Base-by-base conservation (phyloP, 768 basidiomycete genomes). In the Sporobolomyces roseus region DNA sequence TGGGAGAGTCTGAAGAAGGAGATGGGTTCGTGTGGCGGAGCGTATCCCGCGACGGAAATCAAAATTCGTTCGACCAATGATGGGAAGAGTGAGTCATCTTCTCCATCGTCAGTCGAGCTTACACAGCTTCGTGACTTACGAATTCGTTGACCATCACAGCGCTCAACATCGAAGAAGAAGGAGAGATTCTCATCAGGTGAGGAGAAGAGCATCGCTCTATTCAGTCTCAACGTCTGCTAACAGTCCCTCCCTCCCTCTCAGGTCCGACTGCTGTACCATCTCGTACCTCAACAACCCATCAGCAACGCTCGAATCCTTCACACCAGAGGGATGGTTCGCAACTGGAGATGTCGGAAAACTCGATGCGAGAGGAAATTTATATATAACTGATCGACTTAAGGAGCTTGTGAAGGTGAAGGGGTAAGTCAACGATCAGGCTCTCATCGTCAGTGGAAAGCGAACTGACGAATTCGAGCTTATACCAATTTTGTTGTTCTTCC, bases 401-500 rank as follows among this genome's bases (percentile, higher is more conserved):
- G 74, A 77, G 61, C 65, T 77, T 25, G 73, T 77, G 63, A 77
- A 77, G 54, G 74, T 75, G 58, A 76, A 77, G 52, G 76, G 76
- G 70, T 72, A 16, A 30, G 65, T 58, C 1, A 23, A n/a, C 38
- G 17, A 19, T 10, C 52, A 21, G 36, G 29, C 14, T 41, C 38
- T 41, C 38, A 17, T 41, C n/a, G n/a, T n/a, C n/a, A n/a, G n/a
- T n/a, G n/a, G n/a, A n/a, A n/a, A n/a, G n/a, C n/a, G n/a, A n/a
- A n/a, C n/a, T n/a, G n/a, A n/a, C n/a, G n/a, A n/a, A n/a, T n/a
- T n/a, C n/a, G n/a, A n/a, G n/a, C n/a, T n/a, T n/a, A n/a, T n/a
- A n/a, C n/a, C n/a, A n/a, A n/a, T n/a, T n/a, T n/a, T n/a, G n/a
- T n/a, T n/a, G n/a, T n/a, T n/a, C n/a, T n/a, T n/a, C n/a, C n/a